Evolutionary conservation across 2,329 filamentous ascomycete species (phyloP).

Genomic region (Calonectria henricotiae): DNA sequence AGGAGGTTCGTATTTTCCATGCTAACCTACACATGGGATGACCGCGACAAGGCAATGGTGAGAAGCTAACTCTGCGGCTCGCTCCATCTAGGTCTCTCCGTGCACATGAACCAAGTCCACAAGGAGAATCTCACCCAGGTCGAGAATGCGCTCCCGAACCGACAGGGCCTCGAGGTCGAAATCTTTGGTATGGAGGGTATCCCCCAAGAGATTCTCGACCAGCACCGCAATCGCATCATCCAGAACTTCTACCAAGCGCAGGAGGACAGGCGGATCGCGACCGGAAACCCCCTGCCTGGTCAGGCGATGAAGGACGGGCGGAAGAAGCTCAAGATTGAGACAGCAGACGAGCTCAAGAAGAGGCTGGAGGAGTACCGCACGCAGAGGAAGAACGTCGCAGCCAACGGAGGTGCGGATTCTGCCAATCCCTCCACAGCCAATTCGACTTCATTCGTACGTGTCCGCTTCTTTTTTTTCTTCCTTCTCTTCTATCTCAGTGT

Average conservation of each 20-base stretch:
- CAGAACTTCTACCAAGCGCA: conserved; percentile 89
- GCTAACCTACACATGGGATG: not conserved
- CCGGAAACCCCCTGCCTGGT: conserved; percentile 86
- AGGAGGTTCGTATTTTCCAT: conserved; percentile 76
- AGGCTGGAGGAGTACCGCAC: conserved; percentile 85
- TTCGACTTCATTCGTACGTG: conserved; percentile 74
- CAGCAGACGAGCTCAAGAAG: conserved; percentile 83
- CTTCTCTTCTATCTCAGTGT: not conserved
- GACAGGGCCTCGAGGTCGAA: conserved; percentile 89
- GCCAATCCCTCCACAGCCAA: conserved; percentile 61
- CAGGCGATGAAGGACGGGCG: conserved; percentile 75
- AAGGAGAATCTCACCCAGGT: conserved; percentile 91
- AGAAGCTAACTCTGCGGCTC: conserved; percentile 40
- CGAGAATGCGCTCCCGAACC: conserved; percentile 92
- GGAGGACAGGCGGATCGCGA: conserved; percentile 84
- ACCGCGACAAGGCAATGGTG: not conserved
- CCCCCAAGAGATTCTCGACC: conserved; percentile 85
- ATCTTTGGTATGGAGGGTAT: conserved; percentile 99
- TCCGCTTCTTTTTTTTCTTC: no score
- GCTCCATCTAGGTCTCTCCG: conserved; percentile 80
- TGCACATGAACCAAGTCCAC: conserved; percentile 99
- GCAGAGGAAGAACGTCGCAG: conserved; percentile 73
- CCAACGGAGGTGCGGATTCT: conserved; percentile 63
- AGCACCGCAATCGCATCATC: conserved; percentile 90
- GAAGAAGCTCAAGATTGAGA: conserved; percentile 83